Evolutionary conservation across 257 asterid species (phyloP), one percentile per base, ranked within the genome.

Genomic region (Capsicum baccatum): DNA sequence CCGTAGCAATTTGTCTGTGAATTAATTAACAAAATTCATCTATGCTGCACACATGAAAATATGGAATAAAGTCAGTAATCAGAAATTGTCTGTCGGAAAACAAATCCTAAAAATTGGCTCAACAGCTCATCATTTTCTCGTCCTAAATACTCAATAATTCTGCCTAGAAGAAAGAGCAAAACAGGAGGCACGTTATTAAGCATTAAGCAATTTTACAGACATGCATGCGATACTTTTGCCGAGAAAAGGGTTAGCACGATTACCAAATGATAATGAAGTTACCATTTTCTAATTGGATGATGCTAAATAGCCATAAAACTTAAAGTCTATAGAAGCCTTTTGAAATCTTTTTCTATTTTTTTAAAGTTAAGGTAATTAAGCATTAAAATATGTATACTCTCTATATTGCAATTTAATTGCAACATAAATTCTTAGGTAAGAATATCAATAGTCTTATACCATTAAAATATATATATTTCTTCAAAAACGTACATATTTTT

Each of bases 41-140:
- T 44, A 81, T 81, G 73, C 42, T 81, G 44, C 6, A 81, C 73
- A 60, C 71, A 83, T 85, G 84, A 80, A 85, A 83, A 67, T 66
- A 59, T 69, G 83, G 71, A 81, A 85, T 67, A 50, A 82, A 86
- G 85, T 62, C 44, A 16, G 79, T 69, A 78, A 39, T 63, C 78
- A 81, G 59, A 71, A 85, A 84, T 80, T 79, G 60, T 74, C 83
- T 78, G 84, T 81, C 76, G 71, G 76, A n/a, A 80, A 81, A 60
- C 42, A 60, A 81, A n/a, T 59, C 59, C 74, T 37, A 79, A 6
- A 52, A 21, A 76, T 21, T 74, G 21, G 63, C 7, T 52, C 17
- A 19, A 76, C 81, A 26, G 14, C 15, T 52, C 81, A 52, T 52
- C 8, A 52, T 21, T 74, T 71, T 74, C 14, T 73, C 8, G n/a